Conservation (phyloP, 179 eudicot genomes). For the Beta corolliflora region DNA sequence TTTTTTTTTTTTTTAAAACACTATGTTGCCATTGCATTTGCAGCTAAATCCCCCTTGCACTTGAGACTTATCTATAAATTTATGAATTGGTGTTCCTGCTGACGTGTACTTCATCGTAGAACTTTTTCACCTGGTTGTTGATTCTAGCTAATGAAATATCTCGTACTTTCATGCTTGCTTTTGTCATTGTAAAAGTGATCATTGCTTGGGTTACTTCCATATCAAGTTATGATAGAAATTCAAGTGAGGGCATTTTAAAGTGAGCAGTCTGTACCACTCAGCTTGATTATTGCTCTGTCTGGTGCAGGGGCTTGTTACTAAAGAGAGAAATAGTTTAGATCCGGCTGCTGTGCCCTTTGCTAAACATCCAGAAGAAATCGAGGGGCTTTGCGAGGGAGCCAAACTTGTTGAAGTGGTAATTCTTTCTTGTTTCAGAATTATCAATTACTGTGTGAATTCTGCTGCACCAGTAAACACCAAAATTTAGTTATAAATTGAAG, state of each 20-base stretch:
- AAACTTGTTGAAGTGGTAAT: slow-evolving; percentile 89
- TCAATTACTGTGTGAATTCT: background rate
- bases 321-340: slow-evolving; percentile 71
- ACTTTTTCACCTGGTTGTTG: background rate
- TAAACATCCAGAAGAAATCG: slow-evolving; percentile 50
- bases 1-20: background rate
- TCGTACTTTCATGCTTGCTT: background rate
- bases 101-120: background rate
- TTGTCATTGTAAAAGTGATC: background rate
- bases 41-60: background rate
- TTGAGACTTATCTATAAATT: background rate
- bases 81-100: background rate
- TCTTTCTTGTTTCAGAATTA: background rate
- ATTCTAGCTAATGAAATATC: background rate
- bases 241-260: background rate
- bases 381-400: slow-evolving; percentile 85
- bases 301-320: slow-evolving; percentile 88
- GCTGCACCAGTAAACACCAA: slow-evolving; percentile 11
- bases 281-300: background rate
- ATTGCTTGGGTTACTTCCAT: background rate
- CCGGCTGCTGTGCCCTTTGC: slow-evolving; percentile 91
- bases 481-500: slow-evolving; percentile 3
- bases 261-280: no score
- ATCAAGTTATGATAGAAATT: slow-evolving; percentile 6
- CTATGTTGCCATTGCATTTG: background rate